These are phyloP conservation scores for Alternaria dauci DNA, from an alignment of 2,329 filamentous ascomycete genomes.

Conservation along the genomic window DNA sequence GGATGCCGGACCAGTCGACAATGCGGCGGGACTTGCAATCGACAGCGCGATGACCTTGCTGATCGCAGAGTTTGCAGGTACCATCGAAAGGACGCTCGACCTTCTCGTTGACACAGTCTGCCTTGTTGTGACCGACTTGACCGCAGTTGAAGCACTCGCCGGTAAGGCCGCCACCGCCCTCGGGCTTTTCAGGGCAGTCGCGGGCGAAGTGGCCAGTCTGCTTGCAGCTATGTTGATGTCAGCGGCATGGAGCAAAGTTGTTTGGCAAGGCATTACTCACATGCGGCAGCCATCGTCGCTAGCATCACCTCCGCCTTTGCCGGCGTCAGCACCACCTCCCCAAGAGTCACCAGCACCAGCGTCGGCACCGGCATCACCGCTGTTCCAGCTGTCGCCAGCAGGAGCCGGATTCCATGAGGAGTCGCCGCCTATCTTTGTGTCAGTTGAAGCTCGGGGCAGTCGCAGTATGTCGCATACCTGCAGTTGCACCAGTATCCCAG, in stretches of 20 bases:
- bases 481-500: constrained; percentile 30
- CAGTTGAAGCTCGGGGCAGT: constrained; percentile 12
- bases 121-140: constrained; percentile 67
- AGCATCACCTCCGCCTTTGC: constrained; percentile 30
- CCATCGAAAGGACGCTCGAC: constrained; percentile 63
- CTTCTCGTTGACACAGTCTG: constrained; percentile 66
- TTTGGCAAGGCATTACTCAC: constrained; percentile 42
- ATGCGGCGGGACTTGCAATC: constrained; percentile 57
- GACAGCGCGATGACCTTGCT: constrained; percentile 56
- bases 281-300: constrained; percentile 51
- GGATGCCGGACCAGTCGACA: constrained; percentile 50
- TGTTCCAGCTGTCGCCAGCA: constrained; percentile 3
- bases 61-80: constrained; percentile 66
- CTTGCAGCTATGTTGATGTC: constrained; percentile 51
- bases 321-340: constrained; percentile 18
- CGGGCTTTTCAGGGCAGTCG: constrained; percentile 58
- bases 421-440: constrained; percentile 22
- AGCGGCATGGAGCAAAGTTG: constrained; percentile 27
- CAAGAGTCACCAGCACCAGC: constrained; percentile 25
- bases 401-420: constrained; percentile 18
- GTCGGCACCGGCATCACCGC: constrained; percentile 9
- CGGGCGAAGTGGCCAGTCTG: constrained; percentile 57
- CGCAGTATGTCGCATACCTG: constrained; percentile 11
- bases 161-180: constrained; percentile 45
- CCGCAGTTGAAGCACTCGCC: constrained; percentile 69